Evolutionary conservation across 768 basidiomycete species (phyloP).

Genomic region (Boletus fagicola): DNA sequence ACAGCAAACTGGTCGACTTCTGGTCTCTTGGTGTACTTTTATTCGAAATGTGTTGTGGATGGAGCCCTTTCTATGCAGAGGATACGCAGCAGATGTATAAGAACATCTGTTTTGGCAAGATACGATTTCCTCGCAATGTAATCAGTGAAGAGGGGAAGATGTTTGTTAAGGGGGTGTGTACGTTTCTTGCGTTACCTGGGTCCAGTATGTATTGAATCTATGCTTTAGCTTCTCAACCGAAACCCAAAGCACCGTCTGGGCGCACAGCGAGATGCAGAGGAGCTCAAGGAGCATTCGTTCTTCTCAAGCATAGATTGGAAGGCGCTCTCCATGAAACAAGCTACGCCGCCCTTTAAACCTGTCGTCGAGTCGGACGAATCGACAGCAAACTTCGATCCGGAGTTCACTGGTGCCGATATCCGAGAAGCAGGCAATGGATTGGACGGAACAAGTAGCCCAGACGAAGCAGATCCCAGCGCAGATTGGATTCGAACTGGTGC

Average conservation of each 20-base stretch:
- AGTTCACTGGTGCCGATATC: conserved; percentile 93
- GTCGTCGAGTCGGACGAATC: conserved; percentile 97
- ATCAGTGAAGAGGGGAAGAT: conserved; percentile 98
- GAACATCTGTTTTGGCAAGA: conserved; percentile 98
- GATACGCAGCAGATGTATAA: conserved; percentile 99
- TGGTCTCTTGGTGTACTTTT: conserved; percentile 95
- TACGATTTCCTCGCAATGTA: conserved; percentile 94
- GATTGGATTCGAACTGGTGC: conserved; percentile 44
- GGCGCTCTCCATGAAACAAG: conserved; percentile 80
- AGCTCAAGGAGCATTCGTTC: conserved; percentile 95
- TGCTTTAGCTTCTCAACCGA: conserved; percentile 83
- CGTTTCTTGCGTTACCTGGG: conserved; percentile 6
- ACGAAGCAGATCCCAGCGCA: conserved; percentile 68
- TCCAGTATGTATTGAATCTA: conserved; percentile 15
- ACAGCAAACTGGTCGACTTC: conserved; percentile 98
- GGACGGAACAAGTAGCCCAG: conserved; percentile 43
- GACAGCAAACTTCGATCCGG: conserved; percentile 96
- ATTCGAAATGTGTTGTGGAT: conserved; percentile 99
- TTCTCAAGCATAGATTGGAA: conserved; percentile 92
- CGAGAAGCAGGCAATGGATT: conserved; percentile 61
- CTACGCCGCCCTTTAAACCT: conserved; percentile 97
- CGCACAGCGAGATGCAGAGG: conserved; percentile 83
- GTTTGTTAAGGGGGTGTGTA: conserved; percentile 94
- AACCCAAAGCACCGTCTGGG: conserved; percentile 98
- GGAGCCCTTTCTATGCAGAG: conserved; percentile 99